phyloP scores from a whole-genome alignment of 208 protist species.

The Trypanosoma caninum region DNA sequence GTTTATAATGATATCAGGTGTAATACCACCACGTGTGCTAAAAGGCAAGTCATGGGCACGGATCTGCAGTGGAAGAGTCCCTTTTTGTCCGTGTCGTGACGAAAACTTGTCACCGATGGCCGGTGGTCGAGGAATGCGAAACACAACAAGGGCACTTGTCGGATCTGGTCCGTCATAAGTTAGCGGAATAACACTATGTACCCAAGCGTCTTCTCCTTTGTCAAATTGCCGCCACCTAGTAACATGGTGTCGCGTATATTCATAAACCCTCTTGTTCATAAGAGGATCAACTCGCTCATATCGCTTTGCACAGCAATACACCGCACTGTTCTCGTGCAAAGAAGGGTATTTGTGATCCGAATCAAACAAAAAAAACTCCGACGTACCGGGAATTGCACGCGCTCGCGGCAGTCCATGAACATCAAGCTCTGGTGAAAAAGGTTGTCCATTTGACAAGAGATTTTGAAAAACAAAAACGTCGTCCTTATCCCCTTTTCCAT shows the following conservation, averaged over 20 bases:
- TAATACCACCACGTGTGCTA: constrained; percentile 92
- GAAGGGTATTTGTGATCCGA: constrained; percentile 77
- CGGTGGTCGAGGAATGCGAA: constrained; percentile 95
- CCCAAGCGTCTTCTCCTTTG: constrained; percentile 87
- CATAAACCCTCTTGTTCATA: constrained; percentile 71
- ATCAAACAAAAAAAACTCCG: constrained; percentile 61
- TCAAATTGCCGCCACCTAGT: constrained; percentile 88
- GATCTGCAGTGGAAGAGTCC: constrained; percentile 95
- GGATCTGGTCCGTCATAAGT: constrained; percentile 81
- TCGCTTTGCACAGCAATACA: constrained; percentile 85
- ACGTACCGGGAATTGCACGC: constrained; percentile 42
- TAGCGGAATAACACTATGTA: constrained; percentile 89
- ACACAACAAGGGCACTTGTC: constrained; percentile 62
- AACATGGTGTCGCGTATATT: constrained; percentile 82
- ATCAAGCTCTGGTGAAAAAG: constrained; percentile 59
- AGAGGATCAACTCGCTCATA: constrained; percentile 68
- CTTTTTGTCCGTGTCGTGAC: constrained; percentile 99
- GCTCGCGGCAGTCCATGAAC: constrained; percentile 67
- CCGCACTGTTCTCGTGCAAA: constrained; percentile 54
- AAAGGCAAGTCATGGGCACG: constrained; percentile 94
- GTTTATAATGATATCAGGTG: constrained; percentile 99
- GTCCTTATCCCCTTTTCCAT: constrained; percentile 43
- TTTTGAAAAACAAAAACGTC: constrained; percentile 87
- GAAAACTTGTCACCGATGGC: constrained; percentile 99
- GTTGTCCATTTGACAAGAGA: constrained; percentile 60